Base-by-base conservation (phyloP, 2,329 filamentous ascomycete species). In the Ceratocystis eucalypticola region DNA sequence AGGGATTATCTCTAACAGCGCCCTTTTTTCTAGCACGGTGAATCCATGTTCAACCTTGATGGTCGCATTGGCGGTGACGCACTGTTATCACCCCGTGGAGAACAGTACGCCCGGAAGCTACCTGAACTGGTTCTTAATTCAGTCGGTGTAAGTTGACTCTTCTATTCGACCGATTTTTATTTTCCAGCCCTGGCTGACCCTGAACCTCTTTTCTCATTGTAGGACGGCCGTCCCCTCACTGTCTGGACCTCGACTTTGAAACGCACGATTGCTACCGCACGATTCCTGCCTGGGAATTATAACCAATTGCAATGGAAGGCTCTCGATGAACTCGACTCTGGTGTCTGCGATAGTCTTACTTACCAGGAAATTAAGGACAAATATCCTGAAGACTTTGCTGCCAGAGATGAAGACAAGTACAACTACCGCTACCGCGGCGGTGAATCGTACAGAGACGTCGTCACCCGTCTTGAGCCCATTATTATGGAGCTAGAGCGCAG, bases 251-350 rank as follows among this genome's bases (percentile, higher is more conserved):
- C 83, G 6, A 83, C 82, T 7, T 75, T 88, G 33, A 87, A 81
- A 74, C 88, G 94, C 68, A 99, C 94, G 15, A 96, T 96, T 71
- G 88, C 94, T 70, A 97, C 93, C 0, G 88, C 93, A 15, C 87
- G 89, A 63, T 90, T 89, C 77, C 84, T 99, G 1, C 87, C 89
- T 1, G 77, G 80, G 12, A 82, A 89, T 68, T 96, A 93, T 76
- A 93, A 96, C 74, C 95, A 96, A 75, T 82, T 99, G 15, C 91
- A 96, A 76, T 99, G 94, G 94, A 99, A 99, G 78, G 94, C 94
- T 0, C 84, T 99, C 2, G 94, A 99, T 73, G 94, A 99, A 77
- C 87, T 99, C 46, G 94, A 99, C 75, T 92, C 91, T 1, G 94
- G 94, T 63, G 90, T 97, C 61, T 99, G 94, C 77, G 94, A 99